phyloP scores from a whole-genome alignment of 768 basidiomycete genomes.

The Hebeloma cylindrosporum region DNA sequence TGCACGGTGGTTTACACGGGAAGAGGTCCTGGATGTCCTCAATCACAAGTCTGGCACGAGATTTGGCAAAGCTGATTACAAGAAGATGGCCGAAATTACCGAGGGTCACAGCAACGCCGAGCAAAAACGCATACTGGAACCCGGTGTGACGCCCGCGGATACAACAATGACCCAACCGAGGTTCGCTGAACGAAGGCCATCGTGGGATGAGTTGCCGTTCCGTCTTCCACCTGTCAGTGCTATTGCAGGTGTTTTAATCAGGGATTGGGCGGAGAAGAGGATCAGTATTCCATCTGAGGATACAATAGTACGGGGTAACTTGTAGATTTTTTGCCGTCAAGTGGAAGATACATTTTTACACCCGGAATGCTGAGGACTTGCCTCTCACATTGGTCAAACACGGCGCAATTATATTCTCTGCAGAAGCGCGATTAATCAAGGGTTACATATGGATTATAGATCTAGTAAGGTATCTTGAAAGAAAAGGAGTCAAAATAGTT shows the following conservation, averaged over 20 bases:
- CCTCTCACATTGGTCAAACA: no score
- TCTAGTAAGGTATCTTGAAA: no score
- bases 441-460: no score
- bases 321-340: no score
- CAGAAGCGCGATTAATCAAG: no score
- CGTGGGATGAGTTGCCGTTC: slow-evolving; percentile 54
- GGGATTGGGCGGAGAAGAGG: slow-evolving; percentile 74
- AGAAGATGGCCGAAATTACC: slow-evolving; percentile 42
- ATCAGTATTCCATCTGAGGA: slow-evolving; percentile 37
- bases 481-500: no score
- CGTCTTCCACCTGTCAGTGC: slow-evolving; percentile 75
- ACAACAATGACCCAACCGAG: slow-evolving; percentile 9
- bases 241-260: slow-evolving; percentile 83
- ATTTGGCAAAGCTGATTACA: slow-evolving; percentile 49
- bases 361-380: no score
- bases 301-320: slow-evolving; percentile 19
- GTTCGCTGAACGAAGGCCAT: slow-evolving; percentile 14
- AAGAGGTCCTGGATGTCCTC: slow-evolving; percentile 66
- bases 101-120: slow-evolving; percentile 33
- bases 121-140: slow-evolving; percentile 19
- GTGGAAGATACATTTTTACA: no score
- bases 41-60: slow-evolving; percentile 51
- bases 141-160: slow-evolving; percentile 19
- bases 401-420: no score
- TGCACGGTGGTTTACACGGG: slow-evolving; percentile 84